Percentiles rank a stretch among this genome's conserved stretches.
Evolutionary conservation across 2,329 filamentous ascomycete genomes (phyloP).

Genomic region (Scopulariopsis brevicaulis): DNA sequence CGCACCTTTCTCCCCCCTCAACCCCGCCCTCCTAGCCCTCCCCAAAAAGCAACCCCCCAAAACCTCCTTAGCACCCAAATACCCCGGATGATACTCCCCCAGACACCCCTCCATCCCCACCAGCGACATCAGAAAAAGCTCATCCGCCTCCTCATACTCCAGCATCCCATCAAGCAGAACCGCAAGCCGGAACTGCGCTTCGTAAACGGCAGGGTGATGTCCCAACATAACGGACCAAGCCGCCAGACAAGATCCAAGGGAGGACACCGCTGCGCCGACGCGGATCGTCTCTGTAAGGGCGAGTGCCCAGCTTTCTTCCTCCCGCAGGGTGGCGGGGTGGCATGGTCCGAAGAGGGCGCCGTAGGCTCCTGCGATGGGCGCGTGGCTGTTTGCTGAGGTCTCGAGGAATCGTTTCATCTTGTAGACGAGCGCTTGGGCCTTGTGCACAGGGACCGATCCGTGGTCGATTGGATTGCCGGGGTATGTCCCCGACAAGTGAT

Average conservation of each 20-base stretch:
- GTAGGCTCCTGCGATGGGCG: not conserved
- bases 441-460: not conserved
- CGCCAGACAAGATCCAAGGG: not conserved
- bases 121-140: not conserved
- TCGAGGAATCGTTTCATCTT: not conserved
- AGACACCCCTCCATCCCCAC: not conserved
- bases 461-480: not conserved
- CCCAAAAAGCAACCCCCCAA: not conserved
- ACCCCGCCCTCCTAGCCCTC: not conserved
- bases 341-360: not conserved
- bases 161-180: not conserved
- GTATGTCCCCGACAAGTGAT: not conserved
- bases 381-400: not conserved
- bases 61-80: constrained; percentile 1
- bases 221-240: not conserved
- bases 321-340: not conserved
- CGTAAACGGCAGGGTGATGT: not conserved
- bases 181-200: not conserved
- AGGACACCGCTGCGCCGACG: not conserved
- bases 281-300: not conserved
- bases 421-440: not conserved
- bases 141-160: not conserved
- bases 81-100: not conserved
- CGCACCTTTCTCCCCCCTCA: not conserved
- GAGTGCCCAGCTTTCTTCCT: not conserved